phyloP scores from a whole-genome alignment of 129 eudicot species.

The Rutidosis leptorrhynchoides region DNA sequence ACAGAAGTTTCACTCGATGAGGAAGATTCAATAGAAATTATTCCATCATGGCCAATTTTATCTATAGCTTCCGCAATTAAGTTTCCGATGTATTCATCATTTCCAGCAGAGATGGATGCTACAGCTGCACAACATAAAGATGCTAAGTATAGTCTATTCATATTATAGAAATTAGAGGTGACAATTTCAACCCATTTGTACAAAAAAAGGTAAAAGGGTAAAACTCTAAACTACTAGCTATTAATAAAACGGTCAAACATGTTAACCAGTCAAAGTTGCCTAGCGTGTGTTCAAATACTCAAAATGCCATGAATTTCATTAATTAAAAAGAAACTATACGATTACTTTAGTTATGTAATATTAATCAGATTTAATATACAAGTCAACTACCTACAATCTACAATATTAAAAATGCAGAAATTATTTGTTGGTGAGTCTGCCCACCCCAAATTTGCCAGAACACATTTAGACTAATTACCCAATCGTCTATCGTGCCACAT shows the following conservation, averaged over 20 bases:
- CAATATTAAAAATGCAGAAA: not conserved
- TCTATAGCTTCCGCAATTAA: slow-evolving; percentile 79
- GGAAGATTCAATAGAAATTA: slow-evolving; percentile 70
- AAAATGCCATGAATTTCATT: not conserved
- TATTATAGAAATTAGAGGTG: not conserved
- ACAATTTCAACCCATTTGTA: not conserved
- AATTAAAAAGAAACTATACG: not conserved
- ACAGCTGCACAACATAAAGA: slow-evolving; percentile 49
- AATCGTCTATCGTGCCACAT: not conserved
- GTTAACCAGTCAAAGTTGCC: not conserved
- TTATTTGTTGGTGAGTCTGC: not conserved
- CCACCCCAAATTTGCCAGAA: not conserved
- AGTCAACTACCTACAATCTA: no score
- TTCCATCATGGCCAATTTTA: slow-evolving; percentile 84
- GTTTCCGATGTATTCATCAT: slow-evolving; percentile 79
- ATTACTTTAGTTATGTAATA: no score
- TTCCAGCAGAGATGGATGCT: slow-evolving; percentile 91
- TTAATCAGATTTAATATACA: no score
- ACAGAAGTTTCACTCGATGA: slow-evolving; percentile 73
- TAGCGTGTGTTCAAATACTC: not conserved
- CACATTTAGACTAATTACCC: not conserved
- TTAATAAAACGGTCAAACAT: not conserved
- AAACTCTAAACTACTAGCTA: not conserved
- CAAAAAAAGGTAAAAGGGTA: not conserved
- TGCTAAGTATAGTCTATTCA: not conserved